Evolutionary conservation across 139 green algal genomes (phyloP), one percentile per base, ranked within the genome.

Genomic region (Zygnema circumcarinatum): DNA sequence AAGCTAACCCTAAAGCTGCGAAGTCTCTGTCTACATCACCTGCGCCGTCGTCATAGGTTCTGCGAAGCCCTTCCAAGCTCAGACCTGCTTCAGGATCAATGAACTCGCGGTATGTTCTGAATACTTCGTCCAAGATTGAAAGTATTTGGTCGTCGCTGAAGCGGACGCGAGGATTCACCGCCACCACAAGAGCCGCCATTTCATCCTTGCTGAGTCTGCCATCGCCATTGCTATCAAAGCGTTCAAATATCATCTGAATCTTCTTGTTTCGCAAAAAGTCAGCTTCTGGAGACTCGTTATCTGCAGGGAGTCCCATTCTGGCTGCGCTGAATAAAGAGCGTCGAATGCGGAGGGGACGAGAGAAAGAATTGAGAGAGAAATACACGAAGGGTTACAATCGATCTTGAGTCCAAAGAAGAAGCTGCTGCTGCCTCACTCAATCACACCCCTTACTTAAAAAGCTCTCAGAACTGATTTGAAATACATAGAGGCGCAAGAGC

Each of bases 1-100:
- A 74, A 3, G 38, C 25, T n/a, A 90, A 53, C 67, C 72, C 32
- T 22, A 92, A 87, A 21, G 89, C 89, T 32, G 82, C 81, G 35
- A 92, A 92, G 53, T 92, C 89, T 20, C 89, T 56, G 74, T 92
- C 79, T 31, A 92, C 89, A 42, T 92, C 89, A 32, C 89, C 89
- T 22, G 86, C 89, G 3, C 89, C 89, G 29, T 92, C 89, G 53
- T 91, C 89, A 42, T 92, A 92, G 16, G 89, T 92, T 33, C 75
- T 81, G 33, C 40, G 56, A n/a, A 92, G 81, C 0, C 89, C 89
- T 16, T 86, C 81, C 25, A 92, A 32, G 3, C n/a, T 87, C 21
- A 92, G 88, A 29, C 89, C 89, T 21, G 33, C 52, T 42, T 76
- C 87, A 31, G 52, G 25, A 29, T 87, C 41, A n/a, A 92, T 92